Conservation (phyloP, 1,284 basidiomycete genomes). For the Paramarasmius palmivorus region DNA sequence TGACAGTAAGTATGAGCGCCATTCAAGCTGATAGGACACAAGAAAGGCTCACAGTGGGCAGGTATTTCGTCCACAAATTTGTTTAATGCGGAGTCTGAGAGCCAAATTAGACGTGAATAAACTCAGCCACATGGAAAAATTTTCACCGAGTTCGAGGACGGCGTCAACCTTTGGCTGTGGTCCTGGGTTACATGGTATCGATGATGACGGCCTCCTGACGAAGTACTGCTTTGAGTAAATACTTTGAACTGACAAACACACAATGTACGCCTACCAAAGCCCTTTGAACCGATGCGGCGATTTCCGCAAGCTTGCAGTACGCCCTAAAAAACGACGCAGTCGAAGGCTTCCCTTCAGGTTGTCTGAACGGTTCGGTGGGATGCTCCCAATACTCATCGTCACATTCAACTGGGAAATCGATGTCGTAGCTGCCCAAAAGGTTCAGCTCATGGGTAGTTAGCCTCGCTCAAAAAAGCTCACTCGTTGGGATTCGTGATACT, state of each 20-base stretch:
- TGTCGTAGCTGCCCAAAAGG: too few species aligned
- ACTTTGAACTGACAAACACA: not conserved
- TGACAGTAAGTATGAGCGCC: too few species aligned
- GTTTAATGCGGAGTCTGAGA: constrained; percentile 51
- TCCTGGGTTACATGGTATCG: not conserved
- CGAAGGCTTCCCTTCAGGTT: constrained; percentile 1
- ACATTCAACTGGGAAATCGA: too few species aligned
- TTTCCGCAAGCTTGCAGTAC: not conserved
- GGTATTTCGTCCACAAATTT: constrained; percentile 60
- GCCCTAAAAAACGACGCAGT: not conserved
- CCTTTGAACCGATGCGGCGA: too few species aligned
- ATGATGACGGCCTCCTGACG: not conserved
- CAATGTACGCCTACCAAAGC: not conserved
- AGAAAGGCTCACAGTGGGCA: constrained; percentile 40
- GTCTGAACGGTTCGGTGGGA: not conserved
- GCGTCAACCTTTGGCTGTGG: not conserved
- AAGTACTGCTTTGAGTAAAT: not conserved
- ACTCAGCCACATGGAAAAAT: not conserved
- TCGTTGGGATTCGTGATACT: not conserved
- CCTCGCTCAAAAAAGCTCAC: not conserved
- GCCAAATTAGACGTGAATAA: not conserved
- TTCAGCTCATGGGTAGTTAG: too few species aligned
- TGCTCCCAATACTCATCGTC: constrained; percentile 3
- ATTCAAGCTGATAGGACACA: too few species aligned
- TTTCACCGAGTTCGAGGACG: not conserved